Evolutionary conservation across 2,329 filamentous ascomycete species (phyloP).

Genomic region (Ophiostoma angusticollis): DNA sequence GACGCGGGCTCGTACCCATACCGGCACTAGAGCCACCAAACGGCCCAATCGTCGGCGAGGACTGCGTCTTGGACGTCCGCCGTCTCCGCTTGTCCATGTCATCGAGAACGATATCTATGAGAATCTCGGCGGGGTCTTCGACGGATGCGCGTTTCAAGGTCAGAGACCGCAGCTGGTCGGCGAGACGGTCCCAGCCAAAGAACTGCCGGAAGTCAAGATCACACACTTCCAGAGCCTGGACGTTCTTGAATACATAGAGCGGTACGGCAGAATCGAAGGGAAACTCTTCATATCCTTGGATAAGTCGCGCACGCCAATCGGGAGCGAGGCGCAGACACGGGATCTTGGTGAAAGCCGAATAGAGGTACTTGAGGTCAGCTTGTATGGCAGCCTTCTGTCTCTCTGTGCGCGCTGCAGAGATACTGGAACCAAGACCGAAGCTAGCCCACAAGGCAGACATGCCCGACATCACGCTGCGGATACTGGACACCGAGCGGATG

Average conservation of each 20-base stretch:
- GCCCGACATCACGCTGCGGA: constrained; percentile 92
- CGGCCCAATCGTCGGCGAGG: constrained; percentile 59
- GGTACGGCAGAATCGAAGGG: constrained; percentile 96
- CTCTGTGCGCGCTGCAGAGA: constrained; percentile 70
- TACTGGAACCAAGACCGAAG: constrained; percentile 69
- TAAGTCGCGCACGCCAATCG: constrained; percentile 84
- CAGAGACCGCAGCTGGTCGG: constrained; percentile 81
- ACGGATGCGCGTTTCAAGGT: constrained; percentile 78
- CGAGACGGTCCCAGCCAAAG: constrained; percentile 89
- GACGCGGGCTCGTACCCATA: constrained; percentile 36
- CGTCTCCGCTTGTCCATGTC: constrained; percentile 88
- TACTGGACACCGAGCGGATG: constrained; percentile 89
- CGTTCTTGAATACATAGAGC: constrained; percentile 92
- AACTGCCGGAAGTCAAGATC: constrained; percentile 95
- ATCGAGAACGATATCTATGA: constrained; percentile 88
- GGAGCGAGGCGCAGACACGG: constrained; percentile 79
- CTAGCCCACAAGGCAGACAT: constrained; percentile 91
- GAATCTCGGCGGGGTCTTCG: constrained; percentile 78
- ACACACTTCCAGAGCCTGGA: constrained; percentile 85
- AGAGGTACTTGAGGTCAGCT: constrained; percentile 86
- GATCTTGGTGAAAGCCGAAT: constrained; percentile 97
- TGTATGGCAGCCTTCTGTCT: constrained; percentile 78
- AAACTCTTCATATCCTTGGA: constrained; percentile 91
- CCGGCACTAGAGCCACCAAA: constrained; percentile 18
- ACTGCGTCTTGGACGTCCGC: constrained; percentile 73